Percentiles rank a stretch among this genome's conserved stretches.
phyloP scores from a whole-genome alignment of 192 early-diverging fungal genomes.

The Coemansia sp. region DNA sequence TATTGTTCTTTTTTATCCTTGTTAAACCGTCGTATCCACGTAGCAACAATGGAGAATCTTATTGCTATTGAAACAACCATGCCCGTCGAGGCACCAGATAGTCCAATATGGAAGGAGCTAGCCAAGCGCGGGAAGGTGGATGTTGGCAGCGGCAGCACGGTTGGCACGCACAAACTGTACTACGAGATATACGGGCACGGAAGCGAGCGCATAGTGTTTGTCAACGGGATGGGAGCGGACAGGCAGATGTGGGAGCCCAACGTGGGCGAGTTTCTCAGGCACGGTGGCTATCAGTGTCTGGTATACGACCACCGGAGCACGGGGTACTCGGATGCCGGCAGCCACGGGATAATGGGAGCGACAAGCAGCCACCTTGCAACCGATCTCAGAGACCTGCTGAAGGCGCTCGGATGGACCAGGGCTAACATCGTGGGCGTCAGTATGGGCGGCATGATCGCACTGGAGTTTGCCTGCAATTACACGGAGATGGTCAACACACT shows the following conservation, averaged over 20 bases:
- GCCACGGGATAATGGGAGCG: neutral
- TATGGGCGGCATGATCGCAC: conserved; percentile 86
- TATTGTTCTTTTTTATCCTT: neutral
- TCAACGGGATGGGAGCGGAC: conserved; percentile 54
- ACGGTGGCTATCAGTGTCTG: conserved; percentile 61
- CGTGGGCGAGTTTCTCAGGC: conserved; percentile 60
- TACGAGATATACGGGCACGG: conserved; percentile 49
- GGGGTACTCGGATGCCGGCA: conserved; percentile 52
- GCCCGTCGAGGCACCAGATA: conserved; percentile 45
- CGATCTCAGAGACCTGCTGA: conserved; percentile 66
- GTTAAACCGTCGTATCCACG: neutral
- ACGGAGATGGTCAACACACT: conserved; percentile 59
- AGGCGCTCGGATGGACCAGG: conserved; percentile 66
- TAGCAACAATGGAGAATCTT: conserved; percentile 18
- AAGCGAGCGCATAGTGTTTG: conserved; percentile 26
- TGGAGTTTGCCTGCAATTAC: conserved; percentile 64
- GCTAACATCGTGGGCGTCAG: conserved; percentile 79
- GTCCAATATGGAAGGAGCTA: conserved; percentile 40
- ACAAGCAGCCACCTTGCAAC: conserved; percentile 46
- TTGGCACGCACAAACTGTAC: conserved; percentile 14
- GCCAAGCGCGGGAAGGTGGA: conserved; percentile 43
- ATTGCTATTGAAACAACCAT: conserved; percentile 40
- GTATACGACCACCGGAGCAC: conserved; percentile 85
- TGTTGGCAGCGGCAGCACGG: conserved; percentile 6
- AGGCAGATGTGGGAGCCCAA: conserved; percentile 55